phyloP scores from a whole-genome alignment of 1,284 basidiomycete species.

The Pascua guehoae region DNA sequence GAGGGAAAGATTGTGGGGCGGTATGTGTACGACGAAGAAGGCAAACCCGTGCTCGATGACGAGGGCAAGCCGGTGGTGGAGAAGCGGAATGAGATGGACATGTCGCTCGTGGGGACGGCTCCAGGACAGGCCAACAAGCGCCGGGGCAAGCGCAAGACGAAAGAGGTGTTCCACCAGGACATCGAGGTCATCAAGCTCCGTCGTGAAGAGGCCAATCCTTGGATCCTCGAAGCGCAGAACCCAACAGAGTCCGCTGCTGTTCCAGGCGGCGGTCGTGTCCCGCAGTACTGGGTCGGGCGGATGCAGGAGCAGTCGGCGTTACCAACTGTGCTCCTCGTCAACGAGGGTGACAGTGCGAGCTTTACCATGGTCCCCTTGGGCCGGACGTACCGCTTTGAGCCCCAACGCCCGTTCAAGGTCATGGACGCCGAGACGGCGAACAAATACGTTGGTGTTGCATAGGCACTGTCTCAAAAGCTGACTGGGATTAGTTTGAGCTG shows the following conservation, averaged over 20 bases:
- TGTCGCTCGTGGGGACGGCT: slow-evolving; percentile 34
- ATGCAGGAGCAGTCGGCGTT: slow-evolving; percentile 31
- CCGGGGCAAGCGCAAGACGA: slow-evolving; percentile 26
- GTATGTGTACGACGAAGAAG: slow-evolving; percentile 38
- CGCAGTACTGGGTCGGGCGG: slow-evolving; percentile 44
- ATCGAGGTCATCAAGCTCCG: slow-evolving; percentile 38
- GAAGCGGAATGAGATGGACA: slow-evolving; percentile 33
- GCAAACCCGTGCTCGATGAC: slow-evolving; percentile 36
- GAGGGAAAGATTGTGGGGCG: slow-evolving; percentile 38
- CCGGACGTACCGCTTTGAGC: slow-evolving; percentile 41
- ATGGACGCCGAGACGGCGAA: slow-evolving; percentile 43
- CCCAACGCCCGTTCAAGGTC: slow-evolving; percentile 41
- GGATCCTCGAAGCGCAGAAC: slow-evolving; percentile 39
- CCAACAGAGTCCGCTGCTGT: slow-evolving; percentile 16
- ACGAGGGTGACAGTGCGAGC: slow-evolving; percentile 30
- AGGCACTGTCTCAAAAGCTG: neutral
- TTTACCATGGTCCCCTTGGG: slow-evolving; percentile 43
- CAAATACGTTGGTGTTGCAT: slow-evolving; percentile 24
- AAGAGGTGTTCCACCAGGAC: slow-evolving; percentile 44
- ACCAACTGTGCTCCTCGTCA: slow-evolving; percentile 38
- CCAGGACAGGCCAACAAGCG: slow-evolving; percentile 19
- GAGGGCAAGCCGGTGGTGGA: slow-evolving; percentile 39
- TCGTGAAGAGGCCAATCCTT: slow-evolving; percentile 43
- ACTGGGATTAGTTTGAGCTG: slow-evolving; percentile 32
- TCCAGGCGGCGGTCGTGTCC: slow-evolving; percentile 6